Conservation (phyloP, 1,284 basidiomycete genomes). For the Melampsora americana region DNA sequence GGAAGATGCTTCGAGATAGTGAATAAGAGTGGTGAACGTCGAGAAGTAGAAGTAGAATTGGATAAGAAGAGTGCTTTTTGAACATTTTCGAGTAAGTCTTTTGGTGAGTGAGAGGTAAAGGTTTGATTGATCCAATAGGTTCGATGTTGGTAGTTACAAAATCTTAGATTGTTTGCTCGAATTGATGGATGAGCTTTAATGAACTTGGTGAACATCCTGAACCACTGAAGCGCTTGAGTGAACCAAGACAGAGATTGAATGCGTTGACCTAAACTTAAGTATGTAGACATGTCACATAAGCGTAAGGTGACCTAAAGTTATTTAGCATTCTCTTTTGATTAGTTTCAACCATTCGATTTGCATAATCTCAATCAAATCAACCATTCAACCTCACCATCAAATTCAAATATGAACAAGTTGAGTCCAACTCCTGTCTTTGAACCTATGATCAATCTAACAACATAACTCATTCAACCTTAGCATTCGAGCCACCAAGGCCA, state of each 20-base stretch:
- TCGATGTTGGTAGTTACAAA: not conserved
- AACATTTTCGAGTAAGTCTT: slow-evolving; percentile 6
- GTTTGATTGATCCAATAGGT: slow-evolving; percentile 28
- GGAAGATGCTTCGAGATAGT: slow-evolving; percentile 37
- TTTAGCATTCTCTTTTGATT: not conserved
- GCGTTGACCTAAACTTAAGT: too few species aligned
- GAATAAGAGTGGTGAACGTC: slow-evolving; percentile 6
- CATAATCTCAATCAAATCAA: not conserved
- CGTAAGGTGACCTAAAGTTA: not conserved
- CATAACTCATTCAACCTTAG: not conserved
- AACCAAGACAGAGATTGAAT: too few species aligned
- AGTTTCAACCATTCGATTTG: not conserved
- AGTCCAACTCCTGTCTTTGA: not conserved
- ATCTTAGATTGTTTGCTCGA: not conserved
- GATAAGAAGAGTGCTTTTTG: slow-evolving; percentile 5
- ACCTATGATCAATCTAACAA: not conserved
- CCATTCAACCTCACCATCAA: not conserved
- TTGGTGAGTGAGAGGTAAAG: slow-evolving; percentile 10
- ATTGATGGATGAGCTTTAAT: not conserved
- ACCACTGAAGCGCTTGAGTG: not conserved
- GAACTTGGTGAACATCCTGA: not conserved
- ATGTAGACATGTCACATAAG: not conserved
- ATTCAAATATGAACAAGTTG: not conserved
- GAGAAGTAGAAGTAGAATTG: not conserved
- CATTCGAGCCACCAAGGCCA: slow-evolving; percentile 36